Conservation (phyloP, 148 eudicot genomes). For the Rhododendron simsii region DNA sequence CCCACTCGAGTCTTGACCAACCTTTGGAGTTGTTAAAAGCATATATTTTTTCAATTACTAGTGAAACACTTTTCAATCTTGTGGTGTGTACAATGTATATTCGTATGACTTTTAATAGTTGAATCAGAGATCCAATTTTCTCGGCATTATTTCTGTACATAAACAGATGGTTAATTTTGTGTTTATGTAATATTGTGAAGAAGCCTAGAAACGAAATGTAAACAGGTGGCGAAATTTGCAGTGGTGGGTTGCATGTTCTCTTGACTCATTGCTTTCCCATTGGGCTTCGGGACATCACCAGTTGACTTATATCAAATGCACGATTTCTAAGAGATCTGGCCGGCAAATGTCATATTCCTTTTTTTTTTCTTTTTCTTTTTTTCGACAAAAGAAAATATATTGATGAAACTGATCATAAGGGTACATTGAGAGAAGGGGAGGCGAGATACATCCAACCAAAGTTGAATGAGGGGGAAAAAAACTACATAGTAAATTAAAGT, state of each 20-base stretch:
- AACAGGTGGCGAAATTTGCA: not conserved
- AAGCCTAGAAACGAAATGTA: not conserved
- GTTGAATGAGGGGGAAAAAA: too few relatives aligned
- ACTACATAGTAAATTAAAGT: too few relatives aligned
- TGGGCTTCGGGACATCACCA: not conserved
- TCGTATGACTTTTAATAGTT: not conserved
- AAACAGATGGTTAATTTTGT: too few relatives aligned
- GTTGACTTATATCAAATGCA: not conserved
- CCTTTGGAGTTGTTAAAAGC: too few relatives aligned
- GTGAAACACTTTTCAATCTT: too few relatives aligned
- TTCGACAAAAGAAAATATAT: too few relatives aligned
- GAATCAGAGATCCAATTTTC: not conserved
- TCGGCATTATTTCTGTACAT: not conserved
- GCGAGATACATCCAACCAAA: too few relatives aligned
- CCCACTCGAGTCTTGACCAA: too few relatives aligned
- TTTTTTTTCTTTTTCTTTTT: too few relatives aligned
- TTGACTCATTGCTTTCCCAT: not conserved
- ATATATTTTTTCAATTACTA: too few relatives aligned
- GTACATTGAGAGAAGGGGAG: too few relatives aligned
- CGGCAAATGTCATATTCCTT: not conserved
- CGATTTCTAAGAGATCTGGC: not conserved
- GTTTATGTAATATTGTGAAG: not conserved
- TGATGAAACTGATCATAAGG: too few relatives aligned
- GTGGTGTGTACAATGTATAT: not conserved
- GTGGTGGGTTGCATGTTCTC: not conserved